Conservation (phyloP, 2,329 filamentous ascomycete species). For the Aspergillus sp. region DNA sequence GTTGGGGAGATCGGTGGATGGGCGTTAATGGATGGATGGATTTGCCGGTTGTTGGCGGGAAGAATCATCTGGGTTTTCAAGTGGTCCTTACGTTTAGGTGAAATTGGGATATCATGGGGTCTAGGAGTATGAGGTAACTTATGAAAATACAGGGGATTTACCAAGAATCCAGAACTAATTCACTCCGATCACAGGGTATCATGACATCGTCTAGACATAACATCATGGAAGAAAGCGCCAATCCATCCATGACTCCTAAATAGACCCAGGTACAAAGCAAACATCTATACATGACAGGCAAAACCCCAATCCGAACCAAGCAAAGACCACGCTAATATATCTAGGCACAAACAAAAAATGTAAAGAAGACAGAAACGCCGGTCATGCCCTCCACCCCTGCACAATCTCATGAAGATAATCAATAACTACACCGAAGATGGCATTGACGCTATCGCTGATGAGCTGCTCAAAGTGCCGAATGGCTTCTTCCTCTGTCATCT, state of each 20-base stretch:
- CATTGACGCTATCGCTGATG: slow-evolving; percentile 87
- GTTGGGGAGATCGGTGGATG: slow-evolving; percentile 12
- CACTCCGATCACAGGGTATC: background rate
- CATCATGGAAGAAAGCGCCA: background rate
- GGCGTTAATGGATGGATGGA: background rate
- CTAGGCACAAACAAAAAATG: background rate
- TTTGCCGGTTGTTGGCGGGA: no score
- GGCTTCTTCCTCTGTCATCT: slow-evolving; percentile 88
- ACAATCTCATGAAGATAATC: slow-evolving; percentile 92
- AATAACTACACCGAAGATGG: slow-evolving; percentile 89
- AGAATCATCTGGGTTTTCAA: no score
- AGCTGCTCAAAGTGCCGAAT: slow-evolving; percentile 82
- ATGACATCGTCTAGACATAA: slow-evolving; percentile 1
- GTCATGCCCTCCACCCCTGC: slow-evolving; percentile 78
- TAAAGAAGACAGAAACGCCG: background rate
- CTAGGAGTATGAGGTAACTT: no score
- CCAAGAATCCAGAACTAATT: background rate
- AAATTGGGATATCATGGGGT: no score
- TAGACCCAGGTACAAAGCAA: background rate
- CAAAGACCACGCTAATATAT: background rate
- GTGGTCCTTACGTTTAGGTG: no score
- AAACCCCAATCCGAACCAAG: background rate
- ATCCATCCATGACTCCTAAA: background rate
- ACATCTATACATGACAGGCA: background rate
- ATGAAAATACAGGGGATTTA: no score